Evolutionary conservation across 306 rosid species (phyloP), one percentile per base, ranked within the genome.

Genomic region (Comarum palustre): DNA sequence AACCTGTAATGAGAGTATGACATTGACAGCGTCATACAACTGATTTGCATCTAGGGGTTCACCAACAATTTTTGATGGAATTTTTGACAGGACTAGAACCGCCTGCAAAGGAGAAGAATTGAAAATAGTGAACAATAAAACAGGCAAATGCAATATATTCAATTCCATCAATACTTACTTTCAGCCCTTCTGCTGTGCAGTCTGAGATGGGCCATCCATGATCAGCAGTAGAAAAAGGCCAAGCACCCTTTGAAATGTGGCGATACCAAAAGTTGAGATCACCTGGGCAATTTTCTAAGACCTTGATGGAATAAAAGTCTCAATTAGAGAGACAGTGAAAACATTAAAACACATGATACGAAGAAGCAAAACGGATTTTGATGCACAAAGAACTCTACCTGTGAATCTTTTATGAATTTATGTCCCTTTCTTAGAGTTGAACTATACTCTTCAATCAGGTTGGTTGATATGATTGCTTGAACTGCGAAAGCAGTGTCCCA

Each of bases 121-220:
- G 59, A 27, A 71, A 77, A 77, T 64, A 48, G 65, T 39, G 59
- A 73, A 72, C 75, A 43, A 65, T 51, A 43, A 24, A 68, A 69
- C 55, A 59, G 69, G 42, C 38, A 68, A 25, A 55, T 45, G 20
- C 31, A 76, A 15, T 63, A 72, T 51, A 5, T 73, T 74, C 19
- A 42, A 68, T 71, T 46, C 25, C 32, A 45, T 60, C 38, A 75
- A 68, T 59, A 77, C 76, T 76, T 76, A 86, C 97, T 81, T 89
- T 85, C 68, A 93, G 82, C 73, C 96, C 97, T 93, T 93, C 96
- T 38, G 98, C 87, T 1, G 98, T 90, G 86, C 96, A 89, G 82
- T 92, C 98, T 63, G 98, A 92, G 78, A 92, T 87, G 36, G 96
- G 98, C 98, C 98, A 92, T 82, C 98, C 98, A 65, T 92, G 98